These are phyloP conservation scores for Suhomyces chickasaworum DNA, from an alignment of 1,139 yeast genomes.

Conservation along the genomic window DNA sequence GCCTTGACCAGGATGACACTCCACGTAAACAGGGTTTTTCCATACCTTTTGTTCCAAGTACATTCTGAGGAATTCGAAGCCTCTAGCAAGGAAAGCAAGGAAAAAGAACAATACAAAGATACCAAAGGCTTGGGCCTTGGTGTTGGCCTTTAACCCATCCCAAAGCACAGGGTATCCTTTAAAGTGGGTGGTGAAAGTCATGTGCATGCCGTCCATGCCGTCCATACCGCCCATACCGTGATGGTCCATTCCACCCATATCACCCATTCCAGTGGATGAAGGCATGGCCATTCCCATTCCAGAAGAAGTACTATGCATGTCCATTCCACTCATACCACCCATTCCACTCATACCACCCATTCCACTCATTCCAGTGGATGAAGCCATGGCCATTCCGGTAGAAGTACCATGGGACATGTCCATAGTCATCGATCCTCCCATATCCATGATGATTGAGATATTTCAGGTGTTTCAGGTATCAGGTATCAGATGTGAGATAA, in stretches of 20 bases:
- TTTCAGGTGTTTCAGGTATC: no score
- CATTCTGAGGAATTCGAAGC: slow-evolving; percentile 57
- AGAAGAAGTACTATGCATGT: slow-evolving; percentile 12
- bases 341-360: slow-evolving; percentile 32
- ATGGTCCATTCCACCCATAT: slow-evolving; percentile 17
- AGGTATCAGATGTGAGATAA: no score
- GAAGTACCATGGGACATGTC: slow-evolving; percentile 15
- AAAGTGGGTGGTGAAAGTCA: slow-evolving; percentile 54
- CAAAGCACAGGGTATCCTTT: slow-evolving; percentile 63
- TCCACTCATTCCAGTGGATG: slow-evolving; percentile 10
- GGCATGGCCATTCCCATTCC: slow-evolving; percentile 11
- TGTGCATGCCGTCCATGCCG: slow-evolving; percentile 52
- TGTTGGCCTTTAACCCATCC: slow-evolving; percentile 50
- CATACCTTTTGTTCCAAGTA: slow-evolving; percentile 70
- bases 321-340: slow-evolving; percentile 37
- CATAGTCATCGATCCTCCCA: not conserved
- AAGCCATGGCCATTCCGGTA: slow-evolving; percentile 15
- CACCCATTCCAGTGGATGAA: slow-evolving; percentile 8
- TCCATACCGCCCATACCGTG: slow-evolving; percentile 39
- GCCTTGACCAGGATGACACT: slow-evolving; percentile 10
- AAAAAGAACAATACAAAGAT: slow-evolving; percentile 63
- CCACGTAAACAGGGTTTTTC: slow-evolving; percentile 38
- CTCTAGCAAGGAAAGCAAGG: slow-evolving; percentile 59
- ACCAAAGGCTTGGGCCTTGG: slow-evolving; percentile 68
- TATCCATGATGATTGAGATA: no score